phyloP scores from a whole-genome alignment of 192 early-diverging fungal species.

The Phlyctochytrium bullatum region DNA sequence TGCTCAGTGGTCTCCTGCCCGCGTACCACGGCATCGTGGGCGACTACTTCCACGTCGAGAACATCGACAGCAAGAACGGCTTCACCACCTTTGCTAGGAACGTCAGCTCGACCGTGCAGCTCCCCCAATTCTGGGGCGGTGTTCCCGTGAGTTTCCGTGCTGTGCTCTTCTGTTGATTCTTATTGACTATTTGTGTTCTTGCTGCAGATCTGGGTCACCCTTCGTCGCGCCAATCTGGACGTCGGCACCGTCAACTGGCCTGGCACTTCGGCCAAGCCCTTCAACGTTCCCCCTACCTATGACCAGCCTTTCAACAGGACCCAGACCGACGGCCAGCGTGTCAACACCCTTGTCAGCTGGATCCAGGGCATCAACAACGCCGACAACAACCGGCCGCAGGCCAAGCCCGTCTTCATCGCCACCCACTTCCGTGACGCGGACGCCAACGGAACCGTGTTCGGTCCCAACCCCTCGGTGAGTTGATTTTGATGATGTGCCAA shows the following conservation, averaged over 20 bases:
- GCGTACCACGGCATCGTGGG: slow-evolving; percentile 17
- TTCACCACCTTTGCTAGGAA: slow-evolving; percentile 3
- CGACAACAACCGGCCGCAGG: not conserved
- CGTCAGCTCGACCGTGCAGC: not conserved
- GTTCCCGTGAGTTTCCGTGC: slow-evolving; percentile 5
- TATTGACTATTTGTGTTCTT: not conserved
- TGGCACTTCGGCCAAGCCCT: not conserved
- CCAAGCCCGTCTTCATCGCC: slow-evolving; percentile 1
- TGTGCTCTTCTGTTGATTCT: not conserved
- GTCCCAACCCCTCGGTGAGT: slow-evolving; percentile 7
- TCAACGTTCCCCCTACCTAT: not conserved
- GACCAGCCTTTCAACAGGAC: not conserved
- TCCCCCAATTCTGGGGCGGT: slow-evolving; percentile 1
- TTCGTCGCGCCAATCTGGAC: not conserved
- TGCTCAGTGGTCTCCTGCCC: slow-evolving; percentile 11
- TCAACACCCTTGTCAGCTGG: slow-evolving; percentile 11
- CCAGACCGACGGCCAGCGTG: not conserved
- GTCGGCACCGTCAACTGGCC: slow-evolving; percentile 1
- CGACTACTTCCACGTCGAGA: slow-evolving; percentile 12
- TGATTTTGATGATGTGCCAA: not conserved
- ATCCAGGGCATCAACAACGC: not conserved
- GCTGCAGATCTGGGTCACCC: slow-evolving; percentile 10
- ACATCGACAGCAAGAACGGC: not conserved
- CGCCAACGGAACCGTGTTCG: slow-evolving; percentile 5
- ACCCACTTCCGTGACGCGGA: slow-evolving; percentile 2